Percentiles rank a stretch among this genome's conserved stretches.
These are phyloP conservation scores for Brassica nigra DNA, from an alignment of 345 rosid species.

Conservation along the genomic window DNA sequence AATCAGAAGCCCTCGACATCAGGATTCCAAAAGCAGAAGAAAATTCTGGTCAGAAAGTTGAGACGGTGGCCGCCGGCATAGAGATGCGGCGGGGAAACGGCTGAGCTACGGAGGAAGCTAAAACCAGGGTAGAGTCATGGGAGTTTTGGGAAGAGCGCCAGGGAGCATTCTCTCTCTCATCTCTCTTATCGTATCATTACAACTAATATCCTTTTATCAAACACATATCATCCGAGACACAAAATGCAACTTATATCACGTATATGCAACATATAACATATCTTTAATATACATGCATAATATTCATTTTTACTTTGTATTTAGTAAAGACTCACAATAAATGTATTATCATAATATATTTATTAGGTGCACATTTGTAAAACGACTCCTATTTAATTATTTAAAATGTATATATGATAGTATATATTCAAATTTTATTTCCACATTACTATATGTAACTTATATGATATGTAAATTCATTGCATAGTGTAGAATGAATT, in stretches of 20 bases:
- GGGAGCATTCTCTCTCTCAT: too few species aligned
- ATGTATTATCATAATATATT: not conserved
- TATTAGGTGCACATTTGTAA: not conserved
- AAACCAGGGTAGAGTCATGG: too few species aligned
- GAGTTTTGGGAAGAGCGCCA: too few species aligned
- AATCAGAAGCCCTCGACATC: too few species aligned
- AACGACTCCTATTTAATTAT: not conserved
- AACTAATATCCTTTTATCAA: conserved; percentile 26
- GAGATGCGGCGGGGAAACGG: too few species aligned
- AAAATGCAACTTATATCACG: conserved; percentile 20
- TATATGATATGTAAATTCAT: not conserved
- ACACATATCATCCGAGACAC: conserved; percentile 27
- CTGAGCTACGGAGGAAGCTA: too few species aligned
- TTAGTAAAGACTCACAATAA: not conserved
- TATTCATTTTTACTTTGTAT: not conserved
- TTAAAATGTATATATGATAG: not conserved
- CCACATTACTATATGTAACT: not conserved
- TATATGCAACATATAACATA: not conserved
- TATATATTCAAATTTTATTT: too few species aligned
- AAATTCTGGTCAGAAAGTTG: too few species aligned
- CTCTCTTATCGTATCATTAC: conserved; percentile 22
- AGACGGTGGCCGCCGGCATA: too few species aligned
- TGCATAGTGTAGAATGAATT: not conserved
- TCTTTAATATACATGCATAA: not conserved
- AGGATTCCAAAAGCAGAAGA: too few species aligned